phyloP scores from a whole-genome alignment of 1,284 basidiomycete species.

The Fomitopsis betulina region DNA sequence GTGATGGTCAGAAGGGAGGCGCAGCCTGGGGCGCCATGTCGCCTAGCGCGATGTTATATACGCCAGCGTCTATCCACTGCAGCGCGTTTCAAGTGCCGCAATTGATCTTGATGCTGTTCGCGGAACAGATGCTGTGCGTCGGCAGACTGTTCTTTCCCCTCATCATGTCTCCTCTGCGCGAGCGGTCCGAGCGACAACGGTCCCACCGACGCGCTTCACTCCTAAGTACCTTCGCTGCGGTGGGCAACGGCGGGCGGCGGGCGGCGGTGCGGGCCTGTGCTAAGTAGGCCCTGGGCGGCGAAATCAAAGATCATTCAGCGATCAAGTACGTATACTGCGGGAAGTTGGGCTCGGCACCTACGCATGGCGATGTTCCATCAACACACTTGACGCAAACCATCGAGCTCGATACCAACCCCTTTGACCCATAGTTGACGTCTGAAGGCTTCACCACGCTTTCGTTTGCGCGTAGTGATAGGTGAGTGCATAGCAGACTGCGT shows the following conservation, averaged over 20 bases:
- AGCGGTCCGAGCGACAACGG: not conserved
- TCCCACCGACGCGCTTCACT: not conserved
- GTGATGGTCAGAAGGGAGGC: slow-evolving; percentile 19
- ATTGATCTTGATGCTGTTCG: slow-evolving; percentile 2
- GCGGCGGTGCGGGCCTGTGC: not conserved
- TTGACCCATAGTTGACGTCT: too few species aligned
- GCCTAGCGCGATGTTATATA: slow-evolving; percentile 4
- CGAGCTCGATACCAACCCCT: not conserved
- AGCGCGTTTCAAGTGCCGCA: slow-evolving; percentile 2
- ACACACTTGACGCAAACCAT: not conserved
- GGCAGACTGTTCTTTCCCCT: not conserved
- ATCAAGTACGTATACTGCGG: not conserved
- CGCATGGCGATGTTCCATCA: not conserved
- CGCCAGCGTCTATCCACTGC: slow-evolving; percentile 1
- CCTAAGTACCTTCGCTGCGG: too few species aligned
- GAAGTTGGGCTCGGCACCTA: not conserved
- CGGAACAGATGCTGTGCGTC: slow-evolving; percentile 5
- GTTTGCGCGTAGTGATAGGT: too few species aligned
- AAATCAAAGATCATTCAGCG: not conserved
- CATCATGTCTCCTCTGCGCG: not conserved
- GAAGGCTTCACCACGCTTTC: too few species aligned
- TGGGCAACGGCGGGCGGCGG: not conserved
- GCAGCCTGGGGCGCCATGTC: slow-evolving; percentile 13
- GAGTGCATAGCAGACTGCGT: too few species aligned
- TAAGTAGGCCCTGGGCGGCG: not conserved